A percentile compares a stretch with the other conserved stretches of the same genome.
These are phyloP conservation scores for Saraca asoca DNA, from an alignment of 331 rosid genomes.

Conservation along the genomic window DNA sequence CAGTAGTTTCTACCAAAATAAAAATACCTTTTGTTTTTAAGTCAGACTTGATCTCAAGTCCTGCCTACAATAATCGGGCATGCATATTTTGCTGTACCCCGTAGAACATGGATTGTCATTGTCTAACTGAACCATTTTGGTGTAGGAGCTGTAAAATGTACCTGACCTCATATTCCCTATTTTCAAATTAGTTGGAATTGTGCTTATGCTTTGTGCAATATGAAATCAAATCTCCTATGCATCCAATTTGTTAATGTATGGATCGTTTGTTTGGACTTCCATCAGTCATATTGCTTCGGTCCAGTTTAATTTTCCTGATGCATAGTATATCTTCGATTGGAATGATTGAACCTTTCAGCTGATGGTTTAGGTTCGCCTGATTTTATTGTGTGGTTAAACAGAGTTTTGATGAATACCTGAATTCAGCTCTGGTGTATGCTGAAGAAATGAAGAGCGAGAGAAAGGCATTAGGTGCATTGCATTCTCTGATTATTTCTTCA, in stretches of 20 bases:
- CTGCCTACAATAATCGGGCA: neutral
- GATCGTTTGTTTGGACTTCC: neutral
- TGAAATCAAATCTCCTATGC: constrained; percentile 1
- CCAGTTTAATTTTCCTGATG: neutral
- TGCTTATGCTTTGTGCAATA: neutral
- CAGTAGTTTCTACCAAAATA: neutral
- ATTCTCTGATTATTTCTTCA: neutral
- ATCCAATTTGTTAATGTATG: neutral
- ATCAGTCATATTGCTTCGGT: too few species aligned
- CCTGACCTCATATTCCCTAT: neutral
- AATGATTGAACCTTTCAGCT: neutral
- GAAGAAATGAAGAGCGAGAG: constrained; percentile 59
- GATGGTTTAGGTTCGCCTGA: constrained; percentile 11
- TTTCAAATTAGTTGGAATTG: neutral
- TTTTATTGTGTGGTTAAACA: constrained; percentile 20
- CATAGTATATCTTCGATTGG: neutral
- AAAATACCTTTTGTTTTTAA: neutral
- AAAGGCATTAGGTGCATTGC: constrained; percentile 47
- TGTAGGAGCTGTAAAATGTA: neutral
- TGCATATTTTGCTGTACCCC: too few species aligned
- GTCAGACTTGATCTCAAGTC: neutral
- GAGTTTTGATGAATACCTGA: constrained; percentile 73
- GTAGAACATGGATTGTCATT: too few species aligned
- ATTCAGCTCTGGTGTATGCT: constrained; percentile 59
- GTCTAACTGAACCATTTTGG: neutral